phyloP scores from a whole-genome alignment of 148 eudicot genomes.

The Spergularia marina region DNA sequence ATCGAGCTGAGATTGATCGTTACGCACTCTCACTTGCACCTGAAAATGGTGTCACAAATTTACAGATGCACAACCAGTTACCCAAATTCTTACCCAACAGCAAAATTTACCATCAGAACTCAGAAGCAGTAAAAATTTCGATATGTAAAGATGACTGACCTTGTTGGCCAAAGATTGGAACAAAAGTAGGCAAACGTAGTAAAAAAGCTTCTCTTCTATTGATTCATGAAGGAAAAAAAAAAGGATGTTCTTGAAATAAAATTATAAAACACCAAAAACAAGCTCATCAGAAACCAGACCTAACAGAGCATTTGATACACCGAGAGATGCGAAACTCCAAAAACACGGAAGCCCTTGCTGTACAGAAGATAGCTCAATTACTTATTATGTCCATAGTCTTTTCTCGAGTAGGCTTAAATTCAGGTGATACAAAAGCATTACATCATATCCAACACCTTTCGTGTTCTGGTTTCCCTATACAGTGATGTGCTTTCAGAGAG shows the following conservation, averaged over 20 bases:
- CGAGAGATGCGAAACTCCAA: constrained; percentile 3
- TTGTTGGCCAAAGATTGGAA: not conserved
- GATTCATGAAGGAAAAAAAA: not conserved
- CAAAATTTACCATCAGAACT: too few relatives aligned
- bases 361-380: constrained; percentile 20
- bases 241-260: constrained; percentile 8
- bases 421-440: constrained; percentile 25
- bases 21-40: not conserved
- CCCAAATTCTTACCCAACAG: too few relatives aligned
- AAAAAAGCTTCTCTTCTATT: not conserved
- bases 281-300: constrained; percentile 7
- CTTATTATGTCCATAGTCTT: constrained; percentile 23
- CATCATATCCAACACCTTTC: constrained; percentile 20
- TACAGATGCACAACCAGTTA: too few relatives aligned
- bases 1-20: too few relatives aligned
- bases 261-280: constrained; percentile 8
- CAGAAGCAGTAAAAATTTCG: not conserved
- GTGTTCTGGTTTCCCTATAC: constrained; percentile 37
- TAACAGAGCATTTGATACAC: constrained; percentile 5
- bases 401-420: constrained; percentile 16
- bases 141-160: not conserved
- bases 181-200: not conserved
- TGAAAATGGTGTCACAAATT: not conserved
- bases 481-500: constrained; percentile 26
- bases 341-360: constrained; percentile 21